Evolutionary conservation across 371 early-diverging fungal genomes (phyloP).

Genomic region (Mortierella sp.): DNA sequence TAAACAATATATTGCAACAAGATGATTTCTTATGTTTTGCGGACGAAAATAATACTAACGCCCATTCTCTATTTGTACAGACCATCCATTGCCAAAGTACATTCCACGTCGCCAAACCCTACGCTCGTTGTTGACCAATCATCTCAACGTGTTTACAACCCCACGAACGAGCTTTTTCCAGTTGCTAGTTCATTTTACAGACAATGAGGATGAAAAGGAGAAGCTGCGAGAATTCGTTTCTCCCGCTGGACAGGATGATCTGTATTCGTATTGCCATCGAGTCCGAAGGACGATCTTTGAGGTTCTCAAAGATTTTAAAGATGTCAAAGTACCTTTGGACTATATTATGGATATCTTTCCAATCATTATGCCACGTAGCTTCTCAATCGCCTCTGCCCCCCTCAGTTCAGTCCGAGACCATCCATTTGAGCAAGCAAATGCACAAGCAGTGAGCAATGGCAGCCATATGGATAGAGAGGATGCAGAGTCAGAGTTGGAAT

Average conservation of each 20-base stretch:
- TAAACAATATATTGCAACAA: not conserved
- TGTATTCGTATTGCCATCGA: conserved; percentile 84
- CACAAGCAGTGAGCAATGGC: not conserved
- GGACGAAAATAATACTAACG: not conserved
- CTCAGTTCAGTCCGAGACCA: conserved; percentile 30
- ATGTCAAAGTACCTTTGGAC: conserved; percentile 75
- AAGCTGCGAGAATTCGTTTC: conserved; percentile 83
- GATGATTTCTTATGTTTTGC: not conserved
- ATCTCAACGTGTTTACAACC: conserved; percentile 85
- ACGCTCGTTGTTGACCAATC: conserved; percentile 72
- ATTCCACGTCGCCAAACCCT: conserved; percentile 69
- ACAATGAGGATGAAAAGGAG: conserved; percentile 76
- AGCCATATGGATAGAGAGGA: not conserved
- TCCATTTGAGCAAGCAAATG: not conserved
- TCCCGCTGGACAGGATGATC: conserved; percentile 88
- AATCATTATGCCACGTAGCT: conserved; percentile 78
- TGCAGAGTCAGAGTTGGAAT: conserved; percentile 36
- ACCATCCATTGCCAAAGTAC: conserved; percentile 56
- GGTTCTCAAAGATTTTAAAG: conserved; percentile 84
- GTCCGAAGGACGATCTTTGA: conserved; percentile 85
- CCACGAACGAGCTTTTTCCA: conserved; percentile 93
- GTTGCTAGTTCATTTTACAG: conserved; percentile 82
- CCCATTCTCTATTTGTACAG: conserved; percentile 14
- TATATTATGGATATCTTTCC: conserved; percentile 90
- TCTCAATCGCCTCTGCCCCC: conserved; percentile 83